Percentiles rank a stretch among this genome's conserved stretches.
Conservation (phyloP, 441 rosid species). For the Cnidoscolus chayamansa region DNA sequence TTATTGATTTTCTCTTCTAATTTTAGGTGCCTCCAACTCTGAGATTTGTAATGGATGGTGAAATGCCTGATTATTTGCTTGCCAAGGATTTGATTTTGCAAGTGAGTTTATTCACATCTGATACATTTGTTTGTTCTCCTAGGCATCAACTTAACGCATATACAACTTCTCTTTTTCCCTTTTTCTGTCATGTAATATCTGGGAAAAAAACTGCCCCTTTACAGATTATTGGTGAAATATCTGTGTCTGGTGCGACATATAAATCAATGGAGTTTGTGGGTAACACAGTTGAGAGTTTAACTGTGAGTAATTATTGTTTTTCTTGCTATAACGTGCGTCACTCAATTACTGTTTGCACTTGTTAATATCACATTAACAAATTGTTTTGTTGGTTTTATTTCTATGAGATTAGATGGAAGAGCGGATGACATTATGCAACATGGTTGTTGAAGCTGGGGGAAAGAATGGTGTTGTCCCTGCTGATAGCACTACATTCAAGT, state of each 20-base stretch:
- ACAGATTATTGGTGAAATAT: conserved; percentile 96
- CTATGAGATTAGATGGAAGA: conserved; percentile 79
- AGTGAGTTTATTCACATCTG: conserved; percentile 42
- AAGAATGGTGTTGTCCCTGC: conserved; percentile 95
- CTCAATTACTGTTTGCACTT: neutral
- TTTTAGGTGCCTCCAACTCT: conserved; percentile 88
- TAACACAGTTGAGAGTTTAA: conserved; percentile 77
- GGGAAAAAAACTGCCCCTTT: conserved; percentile 6
- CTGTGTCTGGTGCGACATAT: conserved; percentile 95
- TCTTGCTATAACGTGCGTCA: neutral
- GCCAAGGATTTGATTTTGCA: conserved; percentile 98
- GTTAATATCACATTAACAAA: neutral
- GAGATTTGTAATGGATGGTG: conserved; percentile 96
- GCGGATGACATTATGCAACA: conserved; percentile 92
- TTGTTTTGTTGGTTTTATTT: conserved; percentile 13
- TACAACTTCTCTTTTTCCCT: neutral
- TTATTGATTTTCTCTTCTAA: conserved; percentile 11
- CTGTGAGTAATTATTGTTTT: conserved; percentile 40
- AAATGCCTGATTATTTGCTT: conserved; percentile 83
- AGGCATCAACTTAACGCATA: neutral
- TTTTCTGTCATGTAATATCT: conserved; percentile 3
- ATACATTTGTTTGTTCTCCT: conserved; percentile 7
- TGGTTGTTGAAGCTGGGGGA: conserved; percentile 99
- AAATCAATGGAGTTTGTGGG: conserved; percentile 97
- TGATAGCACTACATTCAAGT: conserved; percentile 80